Conservation (phyloP, 1,284 basidiomycete species). For the Dichomitus squalens region DNA sequence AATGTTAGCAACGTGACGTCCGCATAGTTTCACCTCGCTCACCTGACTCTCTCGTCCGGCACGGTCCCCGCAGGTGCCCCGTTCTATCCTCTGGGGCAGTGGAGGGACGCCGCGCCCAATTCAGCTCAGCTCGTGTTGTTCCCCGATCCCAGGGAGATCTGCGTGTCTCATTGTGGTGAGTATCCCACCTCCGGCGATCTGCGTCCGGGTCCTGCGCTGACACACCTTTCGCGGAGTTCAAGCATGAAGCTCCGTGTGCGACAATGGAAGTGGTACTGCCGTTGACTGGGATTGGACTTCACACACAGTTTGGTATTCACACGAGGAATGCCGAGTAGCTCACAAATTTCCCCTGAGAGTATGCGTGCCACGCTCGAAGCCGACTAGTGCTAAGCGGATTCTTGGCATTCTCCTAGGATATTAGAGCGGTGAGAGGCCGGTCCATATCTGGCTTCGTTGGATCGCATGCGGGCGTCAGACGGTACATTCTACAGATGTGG, state of each 20-base stretch:
- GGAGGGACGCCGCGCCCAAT: not conserved
- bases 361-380: not conserved
- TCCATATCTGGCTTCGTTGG: not conserved
- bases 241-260: not conserved
- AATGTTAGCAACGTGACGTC: not conserved
- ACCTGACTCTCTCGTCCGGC: not conserved
- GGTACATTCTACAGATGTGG: no score
- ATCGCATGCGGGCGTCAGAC: no score
- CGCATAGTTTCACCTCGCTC: not conserved
- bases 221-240: conserved; percentile 4
- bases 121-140: not conserved
- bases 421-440: not conserved
- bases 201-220: not conserved
- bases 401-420: conserved; percentile 2
- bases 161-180: conserved; percentile 1
- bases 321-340: not conserved
- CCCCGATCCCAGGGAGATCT: not conserved
- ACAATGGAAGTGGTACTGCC: not conserved
- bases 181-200: not conserved
- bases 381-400: not conserved
- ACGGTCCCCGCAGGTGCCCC: not conserved
- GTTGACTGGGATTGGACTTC: not conserved
- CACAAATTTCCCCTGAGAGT: not conserved
- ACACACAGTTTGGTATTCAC: not conserved
- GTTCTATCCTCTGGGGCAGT: not conserved